These are phyloP conservation scores for Metschnikowia vanudenii DNA, from an alignment of 805 yeast species.

Conservation along the genomic window DNA sequence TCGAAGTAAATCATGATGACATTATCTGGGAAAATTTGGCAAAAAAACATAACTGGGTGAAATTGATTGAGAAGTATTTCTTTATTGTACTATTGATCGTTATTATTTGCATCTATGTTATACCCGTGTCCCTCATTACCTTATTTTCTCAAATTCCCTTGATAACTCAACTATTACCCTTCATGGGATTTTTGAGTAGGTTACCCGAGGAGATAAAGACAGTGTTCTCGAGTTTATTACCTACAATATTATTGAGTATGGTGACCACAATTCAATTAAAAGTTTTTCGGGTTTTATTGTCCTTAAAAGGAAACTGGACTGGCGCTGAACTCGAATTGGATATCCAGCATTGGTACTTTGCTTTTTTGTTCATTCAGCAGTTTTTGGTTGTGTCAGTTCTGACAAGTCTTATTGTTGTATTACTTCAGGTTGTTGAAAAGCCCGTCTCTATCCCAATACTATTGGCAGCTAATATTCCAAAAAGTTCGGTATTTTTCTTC, in stretches of 20 bases:
- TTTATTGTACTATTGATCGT: conserved; percentile 43
- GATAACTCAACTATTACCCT: conserved; percentile 59
- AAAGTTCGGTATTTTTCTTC: conserved; percentile 82
- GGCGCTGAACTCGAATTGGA: conserved; percentile 65
- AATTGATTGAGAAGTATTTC: conserved; percentile 37
- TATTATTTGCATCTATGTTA: conserved; percentile 62
- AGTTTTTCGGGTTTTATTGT: conserved; percentile 53
- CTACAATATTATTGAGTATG: conserved; percentile 62
- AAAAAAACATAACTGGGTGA: conserved; percentile 34
- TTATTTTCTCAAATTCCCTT: conserved; percentile 72
- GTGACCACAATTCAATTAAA: conserved; percentile 63
- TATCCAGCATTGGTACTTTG: conserved; percentile 74
- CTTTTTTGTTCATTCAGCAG: conserved; percentile 76
- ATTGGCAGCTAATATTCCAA: conserved; percentile 77
- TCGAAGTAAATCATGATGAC: conserved; percentile 64
- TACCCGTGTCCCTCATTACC: conserved; percentile 82
- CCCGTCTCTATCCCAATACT: conserved; percentile 73
- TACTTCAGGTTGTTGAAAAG: conserved; percentile 59
- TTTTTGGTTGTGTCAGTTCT: conserved; percentile 84
- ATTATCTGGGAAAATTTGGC: conserved; percentile 68
- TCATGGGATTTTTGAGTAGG: conserved; percentile 51
- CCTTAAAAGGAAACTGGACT: conserved; percentile 57
- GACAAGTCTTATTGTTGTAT: conserved; percentile 66
- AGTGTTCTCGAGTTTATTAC: conserved; percentile 59
- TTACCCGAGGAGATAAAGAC: conserved; percentile 55